A percentile compares a stretch with the other conserved stretches of the same genome.
phyloP scores from a whole-genome alignment of 2,329 filamentous ascomycete species.

The Pseudocercospora vitis region DNA sequence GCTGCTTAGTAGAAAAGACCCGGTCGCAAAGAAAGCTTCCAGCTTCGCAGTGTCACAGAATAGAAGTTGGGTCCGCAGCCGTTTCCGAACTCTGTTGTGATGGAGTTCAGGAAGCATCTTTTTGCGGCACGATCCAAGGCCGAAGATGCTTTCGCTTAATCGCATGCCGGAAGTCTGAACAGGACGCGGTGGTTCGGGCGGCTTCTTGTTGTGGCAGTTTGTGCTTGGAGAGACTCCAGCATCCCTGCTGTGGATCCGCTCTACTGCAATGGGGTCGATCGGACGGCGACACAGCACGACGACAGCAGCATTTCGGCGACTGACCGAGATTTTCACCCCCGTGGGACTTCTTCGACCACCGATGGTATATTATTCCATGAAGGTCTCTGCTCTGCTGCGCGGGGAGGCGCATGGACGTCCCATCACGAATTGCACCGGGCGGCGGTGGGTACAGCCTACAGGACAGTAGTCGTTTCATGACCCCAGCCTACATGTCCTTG shows the following conservation, averaged over 20 bases:
- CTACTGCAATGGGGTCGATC: background rate
- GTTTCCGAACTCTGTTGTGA: slow-evolving; percentile 1
- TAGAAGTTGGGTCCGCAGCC: background rate
- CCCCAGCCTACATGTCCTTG: no score
- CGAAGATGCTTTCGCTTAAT: slow-evolving; percentile 11
- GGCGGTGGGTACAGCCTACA: no score
- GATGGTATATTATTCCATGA: no score
- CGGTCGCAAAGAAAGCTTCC: no score
- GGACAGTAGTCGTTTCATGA: no score
- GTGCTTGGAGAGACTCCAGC: background rate
- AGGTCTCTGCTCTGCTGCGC: no score
- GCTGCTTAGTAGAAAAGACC: no score
- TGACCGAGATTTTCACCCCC: background rate
- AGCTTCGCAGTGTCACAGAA: background rate
- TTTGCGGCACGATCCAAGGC: slow-evolving; percentile 3
- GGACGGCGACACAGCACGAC: background rate
- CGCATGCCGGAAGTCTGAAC: slow-evolving; percentile 10
- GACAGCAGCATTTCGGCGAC: no score
- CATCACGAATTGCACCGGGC: no score
- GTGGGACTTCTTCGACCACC: background rate
- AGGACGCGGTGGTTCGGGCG: slow-evolving; percentile 7
- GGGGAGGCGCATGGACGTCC: no score
- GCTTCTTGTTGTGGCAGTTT: background rate
- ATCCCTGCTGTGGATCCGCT: slow-evolving; percentile 10
- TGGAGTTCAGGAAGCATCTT: slow-evolving; percentile 3